phyloP scores from a whole-genome alignment of 148 eudicot genomes.

The Rhododendron vialii region DNA sequence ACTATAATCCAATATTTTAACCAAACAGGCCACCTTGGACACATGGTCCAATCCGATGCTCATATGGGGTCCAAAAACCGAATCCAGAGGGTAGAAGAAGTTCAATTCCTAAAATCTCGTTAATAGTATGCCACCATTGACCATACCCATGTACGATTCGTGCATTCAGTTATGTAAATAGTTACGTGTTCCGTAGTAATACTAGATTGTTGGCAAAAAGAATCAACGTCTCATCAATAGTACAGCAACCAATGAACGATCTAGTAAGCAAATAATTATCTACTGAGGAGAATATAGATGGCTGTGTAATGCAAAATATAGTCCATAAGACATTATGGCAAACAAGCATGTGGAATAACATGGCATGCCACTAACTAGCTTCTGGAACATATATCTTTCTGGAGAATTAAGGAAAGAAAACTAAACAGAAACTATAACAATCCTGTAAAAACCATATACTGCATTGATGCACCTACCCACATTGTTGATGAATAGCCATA shows the following conservation, averaged over 20 bases:
- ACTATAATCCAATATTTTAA: too few species aligned
- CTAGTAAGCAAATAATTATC: background rate
- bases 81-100: background rate
- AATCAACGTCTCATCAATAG: background rate
- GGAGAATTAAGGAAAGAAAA: background rate
- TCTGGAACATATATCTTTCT: background rate
- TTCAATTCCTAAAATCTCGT: background rate
- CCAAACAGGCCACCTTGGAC: background rate
- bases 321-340: background rate
- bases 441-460: too few species aligned
- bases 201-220: background rate
- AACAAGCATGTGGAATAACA: background rate
- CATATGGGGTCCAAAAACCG: background rate
- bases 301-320: background rate
- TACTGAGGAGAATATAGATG: background rate
- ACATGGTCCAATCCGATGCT: too few species aligned
- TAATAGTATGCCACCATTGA: background rate
- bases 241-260: background rate
- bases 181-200: background rate
- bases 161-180: background rate
- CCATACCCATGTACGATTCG: background rate
- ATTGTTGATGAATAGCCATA: too few species aligned
- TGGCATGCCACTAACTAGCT: background rate
- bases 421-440: background rate
- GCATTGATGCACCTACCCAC: too few species aligned